Conservation (phyloP, 441 rosid genomes). For the Caryocar brasiliense region DNA sequence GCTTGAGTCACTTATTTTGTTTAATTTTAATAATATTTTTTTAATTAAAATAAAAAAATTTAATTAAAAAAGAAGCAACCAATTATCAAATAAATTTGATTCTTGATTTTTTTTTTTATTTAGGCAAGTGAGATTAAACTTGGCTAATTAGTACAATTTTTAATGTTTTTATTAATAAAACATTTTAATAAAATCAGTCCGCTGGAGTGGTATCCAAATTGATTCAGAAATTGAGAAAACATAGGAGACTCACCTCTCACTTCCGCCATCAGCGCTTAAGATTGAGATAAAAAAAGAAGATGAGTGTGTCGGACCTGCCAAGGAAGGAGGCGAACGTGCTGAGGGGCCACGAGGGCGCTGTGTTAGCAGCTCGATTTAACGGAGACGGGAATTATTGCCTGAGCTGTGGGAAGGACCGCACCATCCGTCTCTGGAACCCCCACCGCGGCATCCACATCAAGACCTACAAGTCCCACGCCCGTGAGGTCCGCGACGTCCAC, state of each 20-base stretch:
- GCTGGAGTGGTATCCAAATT: too few relatives aligned
- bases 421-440: conserved; percentile 97
- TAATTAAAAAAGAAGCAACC: too few relatives aligned
- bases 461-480: conserved; percentile 94
- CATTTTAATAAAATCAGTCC: too few relatives aligned
- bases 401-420: conserved; percentile 86
- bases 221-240: too few relatives aligned
- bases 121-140: too few relatives aligned
- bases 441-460: conserved; percentile 90
- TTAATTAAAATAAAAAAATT: too few relatives aligned
- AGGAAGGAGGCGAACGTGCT: conserved; percentile 52
- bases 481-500: conserved; percentile 93
- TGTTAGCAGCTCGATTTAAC: conserved; percentile 86
- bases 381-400: conserved; percentile 88
- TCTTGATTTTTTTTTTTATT: too few relatives aligned
- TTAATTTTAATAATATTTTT: too few relatives aligned
- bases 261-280: not conserved
- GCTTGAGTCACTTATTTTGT: too few relatives aligned
- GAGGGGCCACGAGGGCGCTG: conserved; percentile 88
- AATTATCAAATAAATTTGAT: too few relatives aligned
- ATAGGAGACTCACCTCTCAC: not conserved
- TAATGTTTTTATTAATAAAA: too few relatives aligned
- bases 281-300: conserved; percentile 6
- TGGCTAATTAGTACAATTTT: too few relatives aligned
- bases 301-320: conserved; percentile 61